A percentile compares a stretch with the other conserved stretches of the same genome.
Evolutionary conservation across 2,329 filamentous ascomycete species (phyloP).

Genomic region (Diplodia mutila): DNA sequence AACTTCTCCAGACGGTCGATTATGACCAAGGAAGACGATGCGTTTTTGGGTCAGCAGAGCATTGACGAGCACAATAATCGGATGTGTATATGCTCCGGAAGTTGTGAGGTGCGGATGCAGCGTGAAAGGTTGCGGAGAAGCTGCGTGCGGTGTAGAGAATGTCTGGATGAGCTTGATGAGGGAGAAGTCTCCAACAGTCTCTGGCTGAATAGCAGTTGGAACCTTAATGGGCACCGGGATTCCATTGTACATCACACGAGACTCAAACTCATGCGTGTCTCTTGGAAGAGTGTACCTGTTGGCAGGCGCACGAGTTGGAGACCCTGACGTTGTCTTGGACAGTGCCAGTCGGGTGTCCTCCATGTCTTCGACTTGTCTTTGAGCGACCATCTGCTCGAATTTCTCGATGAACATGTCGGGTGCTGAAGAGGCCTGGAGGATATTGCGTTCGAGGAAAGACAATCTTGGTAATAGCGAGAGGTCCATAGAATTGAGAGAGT

Average conservation of each 20-base stretch:
- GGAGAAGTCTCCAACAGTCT: slow-evolving; percentile 97
- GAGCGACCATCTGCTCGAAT: slow-evolving; percentile 91
- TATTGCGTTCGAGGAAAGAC: slow-evolving; percentile 79
- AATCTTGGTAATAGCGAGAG: slow-evolving; percentile 88
- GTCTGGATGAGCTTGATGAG: slow-evolving; percentile 96
- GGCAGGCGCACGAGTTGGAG: slow-evolving; percentile 61
- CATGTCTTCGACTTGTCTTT: slow-evolving; percentile 71
- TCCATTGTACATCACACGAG: slow-evolving; percentile 91
- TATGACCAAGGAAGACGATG: slow-evolving; percentile 93
- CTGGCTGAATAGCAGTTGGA: slow-evolving; percentile 87
- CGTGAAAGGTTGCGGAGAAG: slow-evolving; percentile 80
- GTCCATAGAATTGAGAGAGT: slow-evolving; percentile 96
- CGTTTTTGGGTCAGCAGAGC: slow-evolving; percentile 95
- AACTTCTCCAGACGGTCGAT: slow-evolving; percentile 91
- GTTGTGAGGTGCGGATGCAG: slow-evolving; percentile 93
- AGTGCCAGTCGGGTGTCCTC: not conserved
- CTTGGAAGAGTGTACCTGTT: slow-evolving; percentile 76
- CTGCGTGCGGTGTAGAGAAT: slow-evolving; percentile 81
- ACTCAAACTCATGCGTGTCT: slow-evolving; percentile 98
- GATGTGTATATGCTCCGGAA: slow-evolving; percentile 85
- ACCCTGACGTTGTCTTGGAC: slow-evolving; percentile 31
- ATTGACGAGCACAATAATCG: slow-evolving; percentile 92
- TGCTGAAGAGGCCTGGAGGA: slow-evolving; percentile 87
- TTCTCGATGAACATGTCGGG: slow-evolving; percentile 98
- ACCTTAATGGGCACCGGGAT: slow-evolving; percentile 97